Percentiles rank a stretch among this genome's conserved stretches.
Evolutionary conservation across 106 monocot species (phyloP).

Genomic region (Dendrobium nobile): DNA sequence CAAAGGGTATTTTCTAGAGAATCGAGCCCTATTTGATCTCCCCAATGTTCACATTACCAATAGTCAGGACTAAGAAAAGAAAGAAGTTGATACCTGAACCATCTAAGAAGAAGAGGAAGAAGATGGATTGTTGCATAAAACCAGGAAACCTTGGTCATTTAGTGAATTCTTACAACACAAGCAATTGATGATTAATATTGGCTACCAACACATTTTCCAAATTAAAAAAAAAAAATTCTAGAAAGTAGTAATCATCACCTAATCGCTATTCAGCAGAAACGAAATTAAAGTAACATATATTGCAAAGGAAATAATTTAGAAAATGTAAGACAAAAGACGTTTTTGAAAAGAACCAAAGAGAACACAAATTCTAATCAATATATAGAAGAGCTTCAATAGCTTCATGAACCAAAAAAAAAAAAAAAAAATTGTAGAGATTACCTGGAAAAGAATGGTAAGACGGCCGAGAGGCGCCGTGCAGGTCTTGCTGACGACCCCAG

Average conservation of each 20-base stretch:
- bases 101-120: not conserved
- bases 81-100: not conserved
- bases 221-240: not conserved
- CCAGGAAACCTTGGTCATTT: not conserved
- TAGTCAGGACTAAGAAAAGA: not conserved
- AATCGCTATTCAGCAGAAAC: not conserved
- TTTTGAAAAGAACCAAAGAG: not conserved
- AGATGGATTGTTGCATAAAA: not conserved
- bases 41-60: not conserved
- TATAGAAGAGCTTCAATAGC: not conserved
- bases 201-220: not conserved
- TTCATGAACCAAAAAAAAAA: not conserved
- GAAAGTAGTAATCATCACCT: not conserved
- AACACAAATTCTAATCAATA: not conserved
- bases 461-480: constrained; percentile 96
- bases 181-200: not conserved
- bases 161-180: not conserved
- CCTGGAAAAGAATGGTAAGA: constrained; percentile 98
- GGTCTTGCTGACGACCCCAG: constrained; percentile 96
- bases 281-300: not conserved
- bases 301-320: not conserved
- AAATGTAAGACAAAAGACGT: not conserved
- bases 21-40: not conserved
- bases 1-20: not conserved
- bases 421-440: constrained; percentile 5